These are phyloP conservation scores for Aspergillus pseudoterreus DNA, from an alignment of 2,329 filamentous ascomycete species.

Conservation along the genomic window DNA sequence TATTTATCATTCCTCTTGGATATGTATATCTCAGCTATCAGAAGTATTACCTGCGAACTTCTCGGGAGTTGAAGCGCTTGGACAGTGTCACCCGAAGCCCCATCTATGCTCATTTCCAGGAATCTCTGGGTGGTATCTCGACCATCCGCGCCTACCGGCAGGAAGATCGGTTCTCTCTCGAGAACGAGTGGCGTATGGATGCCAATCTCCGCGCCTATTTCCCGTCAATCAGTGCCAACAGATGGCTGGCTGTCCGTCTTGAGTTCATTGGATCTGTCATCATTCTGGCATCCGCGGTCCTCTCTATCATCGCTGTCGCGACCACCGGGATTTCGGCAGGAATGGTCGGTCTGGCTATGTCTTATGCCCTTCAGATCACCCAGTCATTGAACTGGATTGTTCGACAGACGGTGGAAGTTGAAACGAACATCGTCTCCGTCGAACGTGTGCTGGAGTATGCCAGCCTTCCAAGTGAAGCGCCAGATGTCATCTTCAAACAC, in stretches of 20 bases:
- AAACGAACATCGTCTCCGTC: conserved; percentile 99
- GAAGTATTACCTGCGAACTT: conserved; percentile 93
- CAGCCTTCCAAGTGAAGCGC: conserved; percentile 83
- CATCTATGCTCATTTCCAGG: conserved; percentile 97
- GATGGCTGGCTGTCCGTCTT: conserved; percentile 91
- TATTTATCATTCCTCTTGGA: conserved; percentile 75
- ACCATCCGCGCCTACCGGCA: conserved; percentile 95
- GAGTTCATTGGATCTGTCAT: conserved; percentile 95
- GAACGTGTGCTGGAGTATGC: conserved; percentile 97
- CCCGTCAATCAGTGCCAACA: conserved; percentile 87
- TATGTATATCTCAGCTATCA: conserved; percentile 89
- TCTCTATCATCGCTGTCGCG: conserved; percentile 76
- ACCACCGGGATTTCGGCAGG: conserved; percentile 62
- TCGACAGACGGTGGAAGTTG: conserved; percentile 96
- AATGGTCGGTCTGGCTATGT: conserved; percentile 89
- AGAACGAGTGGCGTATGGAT: conserved; percentile 98
- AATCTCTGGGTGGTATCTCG: conserved; percentile 87
- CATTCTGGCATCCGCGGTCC: conserved; percentile 79
- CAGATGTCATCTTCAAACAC: conserved; percentile 85
- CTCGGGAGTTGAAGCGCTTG: conserved; percentile 89
- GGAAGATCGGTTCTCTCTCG: conserved; percentile 77
- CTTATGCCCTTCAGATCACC: conserved; percentile 94
- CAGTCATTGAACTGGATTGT: conserved; percentile 99
- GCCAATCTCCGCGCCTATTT: conserved; percentile 92
- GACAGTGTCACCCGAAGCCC: conserved; percentile 95